Conservation (phyloP, 495 filamentous ascomycete species). For the Cairneyella variabilis region DNA sequence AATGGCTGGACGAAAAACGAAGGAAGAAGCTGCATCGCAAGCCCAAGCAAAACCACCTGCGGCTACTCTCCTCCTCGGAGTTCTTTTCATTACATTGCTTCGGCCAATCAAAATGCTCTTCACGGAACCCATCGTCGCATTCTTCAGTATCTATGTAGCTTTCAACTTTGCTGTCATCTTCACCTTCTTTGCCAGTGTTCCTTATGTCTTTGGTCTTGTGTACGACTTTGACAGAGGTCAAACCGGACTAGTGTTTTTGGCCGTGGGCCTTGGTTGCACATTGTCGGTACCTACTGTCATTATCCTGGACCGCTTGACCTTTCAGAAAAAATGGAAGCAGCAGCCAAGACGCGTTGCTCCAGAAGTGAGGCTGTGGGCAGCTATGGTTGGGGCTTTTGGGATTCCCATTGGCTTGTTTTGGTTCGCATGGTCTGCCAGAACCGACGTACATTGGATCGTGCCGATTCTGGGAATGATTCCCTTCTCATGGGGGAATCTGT, state of each 20-base stretch:
- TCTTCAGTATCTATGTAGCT: slow-evolving; percentile 40
- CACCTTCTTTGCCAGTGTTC: slow-evolving; percentile 31
- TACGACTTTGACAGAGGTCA: slow-evolving; percentile 33
- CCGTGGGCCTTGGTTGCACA: slow-evolving; percentile 30
- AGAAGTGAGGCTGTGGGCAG: slow-evolving; percentile 53
- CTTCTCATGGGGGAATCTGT: slow-evolving; percentile 63
- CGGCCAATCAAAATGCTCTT: slow-evolving; percentile 43
- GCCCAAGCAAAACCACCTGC: not conserved
- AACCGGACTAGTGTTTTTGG: slow-evolving; percentile 29
- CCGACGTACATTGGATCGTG: slow-evolving; percentile 35
- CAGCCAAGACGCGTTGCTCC: slow-evolving; percentile 33
- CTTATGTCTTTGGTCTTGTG: slow-evolving; percentile 33
- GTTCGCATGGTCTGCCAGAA: slow-evolving; percentile 41
- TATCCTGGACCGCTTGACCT: slow-evolving; percentile 37
- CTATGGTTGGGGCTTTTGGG: slow-evolving; percentile 54
- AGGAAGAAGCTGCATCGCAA: slow-evolving; percentile 11
- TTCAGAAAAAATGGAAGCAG: slow-evolving; percentile 27
- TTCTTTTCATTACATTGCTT: slow-evolving; percentile 26
- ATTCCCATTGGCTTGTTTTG: slow-evolving; percentile 46
- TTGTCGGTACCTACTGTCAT: slow-evolving; percentile 32
- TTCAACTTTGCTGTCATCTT: slow-evolving; percentile 45
- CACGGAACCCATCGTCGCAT: slow-evolving; percentile 40
- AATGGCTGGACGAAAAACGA: slow-evolving; percentile 13
- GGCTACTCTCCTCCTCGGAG: not conserved
- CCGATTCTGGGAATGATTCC: slow-evolving; percentile 48